Conservation (phyloP, 2,329 filamentous ascomycete species). For the Diplodia intermedia region DNA sequence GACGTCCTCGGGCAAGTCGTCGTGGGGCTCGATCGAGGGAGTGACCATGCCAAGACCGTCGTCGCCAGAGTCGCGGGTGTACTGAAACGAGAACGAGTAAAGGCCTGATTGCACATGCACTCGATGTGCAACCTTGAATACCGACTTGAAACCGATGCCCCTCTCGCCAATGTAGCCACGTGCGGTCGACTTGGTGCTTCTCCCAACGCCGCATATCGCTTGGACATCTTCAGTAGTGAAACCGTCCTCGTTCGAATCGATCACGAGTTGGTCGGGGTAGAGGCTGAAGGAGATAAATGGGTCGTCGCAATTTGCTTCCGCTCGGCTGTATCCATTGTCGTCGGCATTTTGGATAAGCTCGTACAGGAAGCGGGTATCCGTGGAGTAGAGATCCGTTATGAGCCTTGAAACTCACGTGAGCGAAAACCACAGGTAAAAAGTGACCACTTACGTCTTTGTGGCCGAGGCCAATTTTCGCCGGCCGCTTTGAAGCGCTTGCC, state of each 20-base stretch:
- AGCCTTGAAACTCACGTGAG: neutral
- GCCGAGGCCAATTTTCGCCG: neutral
- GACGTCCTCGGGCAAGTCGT: conserved; percentile 31
- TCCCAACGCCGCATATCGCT: conserved; percentile 56
- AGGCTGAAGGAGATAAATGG: conserved; percentile 40
- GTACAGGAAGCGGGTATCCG: conserved; percentile 40
- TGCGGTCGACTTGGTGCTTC: conserved; percentile 51
- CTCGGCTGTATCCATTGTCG: conserved; percentile 45
- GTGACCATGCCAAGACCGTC: conserved; percentile 61
- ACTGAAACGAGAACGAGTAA: conserved; percentile 49
- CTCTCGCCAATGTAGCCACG: conserved; percentile 45
- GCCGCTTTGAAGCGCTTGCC: neutral
- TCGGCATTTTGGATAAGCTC: conserved; percentile 54
- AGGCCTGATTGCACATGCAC: conserved; percentile 51
- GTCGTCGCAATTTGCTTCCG: rapidly evolving
- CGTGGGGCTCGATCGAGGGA: conserved; percentile 44
- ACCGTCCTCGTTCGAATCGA: conserved; percentile 41
- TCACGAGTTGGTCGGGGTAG: conserved; percentile 43
- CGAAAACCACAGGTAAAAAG: neutral
- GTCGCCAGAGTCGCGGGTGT: conserved; percentile 43
- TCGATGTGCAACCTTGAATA: conserved; percentile 46
- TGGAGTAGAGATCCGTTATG: conserved; percentile 2
- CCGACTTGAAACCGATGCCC: conserved; percentile 49
- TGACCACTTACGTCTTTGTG: neutral
- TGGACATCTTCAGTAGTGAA: conserved; percentile 46